Conservation (phyloP, 768 basidiomycete genomes). For the Lentinula raphanica region DNA sequence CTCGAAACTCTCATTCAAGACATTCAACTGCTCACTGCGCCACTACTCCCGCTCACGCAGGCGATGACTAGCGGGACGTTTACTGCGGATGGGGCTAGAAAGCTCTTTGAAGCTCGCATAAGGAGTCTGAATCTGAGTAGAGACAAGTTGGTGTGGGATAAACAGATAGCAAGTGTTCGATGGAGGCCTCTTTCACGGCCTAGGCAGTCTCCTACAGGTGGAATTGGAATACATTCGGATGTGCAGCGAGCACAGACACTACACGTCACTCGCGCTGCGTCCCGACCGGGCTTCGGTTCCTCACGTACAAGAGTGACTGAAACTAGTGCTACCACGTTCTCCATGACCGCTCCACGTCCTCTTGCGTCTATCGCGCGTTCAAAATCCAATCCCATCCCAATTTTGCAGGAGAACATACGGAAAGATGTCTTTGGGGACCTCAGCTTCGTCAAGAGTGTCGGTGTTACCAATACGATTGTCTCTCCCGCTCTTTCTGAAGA, state of each 20-base stretch:
- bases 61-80: slow-evolving; percentile 45
- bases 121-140: not conserved
- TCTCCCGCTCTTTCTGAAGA: not conserved
- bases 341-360: not conserved
- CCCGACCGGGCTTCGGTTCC: not conserved
- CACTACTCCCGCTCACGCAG: slow-evolving; percentile 38
- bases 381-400: not conserved
- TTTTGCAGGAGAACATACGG: not conserved
- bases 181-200: not conserved
- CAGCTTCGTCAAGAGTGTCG: slow-evolving; percentile 1
- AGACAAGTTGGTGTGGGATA: not conserved
- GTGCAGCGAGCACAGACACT: not conserved
- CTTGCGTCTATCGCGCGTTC: not conserved
- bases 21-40: slow-evolving; percentile 25
- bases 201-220: not conserved
- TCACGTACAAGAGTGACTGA: not conserved
- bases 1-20: not conserved
- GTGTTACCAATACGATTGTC: not conserved
- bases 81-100: slow-evolving; percentile 43
- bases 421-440: slow-evolving; percentile 3
- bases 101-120: slow-evolving; percentile 38
- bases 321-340: not conserved
- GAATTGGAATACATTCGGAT: not conserved
- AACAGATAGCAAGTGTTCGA: not conserved
- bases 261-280: not conserved